Conservation (phyloP, 1,284 basidiomycete species). For the Cutaneotrichosporon sp. region DNA sequence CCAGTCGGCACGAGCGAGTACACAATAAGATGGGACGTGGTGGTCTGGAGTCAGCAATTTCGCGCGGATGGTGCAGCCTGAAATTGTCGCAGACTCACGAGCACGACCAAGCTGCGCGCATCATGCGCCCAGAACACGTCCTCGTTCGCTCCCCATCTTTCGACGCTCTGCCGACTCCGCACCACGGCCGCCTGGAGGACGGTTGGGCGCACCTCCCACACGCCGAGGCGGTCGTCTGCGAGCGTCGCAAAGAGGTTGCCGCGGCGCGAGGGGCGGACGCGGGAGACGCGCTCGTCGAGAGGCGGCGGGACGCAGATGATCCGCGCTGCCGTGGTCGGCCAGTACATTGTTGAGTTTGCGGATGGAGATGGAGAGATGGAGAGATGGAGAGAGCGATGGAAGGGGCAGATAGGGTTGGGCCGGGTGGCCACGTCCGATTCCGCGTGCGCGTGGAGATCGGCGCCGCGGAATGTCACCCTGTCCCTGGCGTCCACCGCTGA, state of each 20-base stretch:
- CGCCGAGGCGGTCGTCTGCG: slow-evolving; percentile 65
- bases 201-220: slow-evolving; percentile 83
- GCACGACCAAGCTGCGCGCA: slow-evolving; percentile 71
- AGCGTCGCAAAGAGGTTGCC: slow-evolving; percentile 77
- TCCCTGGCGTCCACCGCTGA: too few species aligned
- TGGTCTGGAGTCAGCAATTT: slow-evolving; percentile 62
- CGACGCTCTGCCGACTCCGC: slow-evolving; percentile 72
- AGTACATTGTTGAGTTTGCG: slow-evolving; percentile 39
- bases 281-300: slow-evolving; percentile 60
- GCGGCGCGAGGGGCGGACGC: slow-evolving; percentile 65
- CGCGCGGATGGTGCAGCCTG: neutral
- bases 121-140: slow-evolving; percentile 77
- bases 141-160: slow-evolving; percentile 75
- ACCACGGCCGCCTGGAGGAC: slow-evolving; percentile 72
- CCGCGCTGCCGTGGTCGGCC: slow-evolving; percentile 47
- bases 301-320: slow-evolving; percentile 34
- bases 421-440: neutral
- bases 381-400: too few species aligned
- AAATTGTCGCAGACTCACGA: slow-evolving; percentile 60
- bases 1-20: slow-evolving; percentile 67
- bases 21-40: slow-evolving; percentile 73
- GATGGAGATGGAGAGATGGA: neutral
- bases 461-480: neutral
- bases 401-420: neutral
- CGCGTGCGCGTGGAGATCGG: too few species aligned